These are phyloP conservation scores for Phytopythium cucurbitacearum DNA, from an alignment of 352 stramenopile species.

Conservation along the genomic window DNA sequence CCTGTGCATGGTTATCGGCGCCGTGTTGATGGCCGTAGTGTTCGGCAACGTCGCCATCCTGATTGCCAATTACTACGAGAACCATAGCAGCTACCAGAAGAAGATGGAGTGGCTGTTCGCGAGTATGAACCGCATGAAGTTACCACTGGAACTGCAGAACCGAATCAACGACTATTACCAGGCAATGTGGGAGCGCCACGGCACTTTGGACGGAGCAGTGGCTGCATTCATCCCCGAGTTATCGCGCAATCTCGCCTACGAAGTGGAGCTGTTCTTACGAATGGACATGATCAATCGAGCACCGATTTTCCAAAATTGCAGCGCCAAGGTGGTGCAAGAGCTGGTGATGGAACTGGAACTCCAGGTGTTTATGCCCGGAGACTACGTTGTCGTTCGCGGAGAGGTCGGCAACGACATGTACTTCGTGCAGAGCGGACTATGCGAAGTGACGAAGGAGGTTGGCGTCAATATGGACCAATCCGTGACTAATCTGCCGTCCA, in stretches of 20 bases:
- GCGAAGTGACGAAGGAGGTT: conserved; percentile 81
- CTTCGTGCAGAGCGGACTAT: conserved; percentile 77
- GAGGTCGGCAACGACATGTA: conserved; percentile 88
- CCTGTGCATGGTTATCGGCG: conserved; percentile 59
- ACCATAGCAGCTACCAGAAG: conserved; percentile 75
- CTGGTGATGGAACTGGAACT: conserved; percentile 80
- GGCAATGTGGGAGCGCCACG: conserved; percentile 82
- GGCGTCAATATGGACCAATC: neutral
- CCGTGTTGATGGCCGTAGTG: conserved; percentile 80
- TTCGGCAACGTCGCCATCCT: conserved; percentile 86
- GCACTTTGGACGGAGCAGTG: conserved; percentile 70
- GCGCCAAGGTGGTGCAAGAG: conserved; percentile 78
- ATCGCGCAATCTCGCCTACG: conserved; percentile 73
- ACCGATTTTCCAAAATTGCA: conserved; percentile 80
- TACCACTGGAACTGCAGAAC: conserved; percentile 75
- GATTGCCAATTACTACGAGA: conserved; percentile 85
- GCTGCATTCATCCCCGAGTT: conserved; percentile 77
- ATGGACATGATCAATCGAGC: conserved; percentile 88
- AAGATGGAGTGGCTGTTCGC: conserved; percentile 88
- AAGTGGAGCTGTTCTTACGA: conserved; percentile 78
- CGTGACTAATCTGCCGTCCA: neutral
- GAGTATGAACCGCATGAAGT: conserved; percentile 78
- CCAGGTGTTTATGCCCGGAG: conserved; percentile 81
- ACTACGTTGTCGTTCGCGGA: conserved; percentile 79
- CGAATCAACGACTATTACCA: conserved; percentile 87